These are phyloP conservation scores for Huntiella omanensis DNA, from an alignment of 2,329 filamentous ascomycete genomes.

Conservation along the genomic window DNA sequence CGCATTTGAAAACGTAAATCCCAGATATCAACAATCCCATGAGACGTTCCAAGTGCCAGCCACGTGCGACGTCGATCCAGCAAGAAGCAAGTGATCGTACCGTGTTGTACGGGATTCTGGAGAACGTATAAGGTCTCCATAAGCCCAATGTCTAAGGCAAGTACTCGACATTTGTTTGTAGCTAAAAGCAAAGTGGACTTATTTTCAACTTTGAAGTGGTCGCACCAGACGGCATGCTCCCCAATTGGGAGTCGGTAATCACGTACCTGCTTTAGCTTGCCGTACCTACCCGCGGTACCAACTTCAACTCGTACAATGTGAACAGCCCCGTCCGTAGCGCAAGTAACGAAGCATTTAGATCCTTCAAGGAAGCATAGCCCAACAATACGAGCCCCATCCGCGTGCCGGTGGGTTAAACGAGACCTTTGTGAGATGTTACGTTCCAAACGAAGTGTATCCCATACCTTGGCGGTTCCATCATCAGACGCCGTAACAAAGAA, in stretches of 20 bases:
- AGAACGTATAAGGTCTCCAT: slow-evolving; percentile 70
- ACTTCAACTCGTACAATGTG: slow-evolving; percentile 67
- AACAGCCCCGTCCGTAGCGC: slow-evolving; percentile 74
- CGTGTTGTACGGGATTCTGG: slow-evolving; percentile 78
- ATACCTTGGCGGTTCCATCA: slow-evolving; percentile 78
- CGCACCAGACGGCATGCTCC: slow-evolving; percentile 75
- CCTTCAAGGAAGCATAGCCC: slow-evolving; percentile 82
- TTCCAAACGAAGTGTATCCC: slow-evolving; percentile 80
- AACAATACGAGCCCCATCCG: slow-evolving; percentile 50
- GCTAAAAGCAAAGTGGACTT: slow-evolving; percentile 68
- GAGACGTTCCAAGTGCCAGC: slow-evolving; percentile 78
- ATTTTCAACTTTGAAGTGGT: slow-evolving; percentile 72
- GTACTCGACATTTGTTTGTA: slow-evolving; percentile 66
- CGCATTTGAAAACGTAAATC: slow-evolving; percentile 86
- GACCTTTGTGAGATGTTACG: slow-evolving; percentile 79
- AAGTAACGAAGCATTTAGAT: slow-evolving; percentile 84
- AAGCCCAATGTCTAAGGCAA: slow-evolving; percentile 70
- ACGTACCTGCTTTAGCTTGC: slow-evolving; percentile 56
- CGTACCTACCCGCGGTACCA: slow-evolving; percentile 40
- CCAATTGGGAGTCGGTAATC: slow-evolving; percentile 57
- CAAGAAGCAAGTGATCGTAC: slow-evolving; percentile 78
- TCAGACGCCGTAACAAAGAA: slow-evolving; percentile 93
- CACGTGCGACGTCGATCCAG: slow-evolving; percentile 74
- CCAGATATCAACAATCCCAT: slow-evolving; percentile 87
- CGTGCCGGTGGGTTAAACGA: slow-evolving; percentile 66